Conservation (phyloP, 2,329 filamentous ascomycete species). For the Botrytis squamosa region DNA sequence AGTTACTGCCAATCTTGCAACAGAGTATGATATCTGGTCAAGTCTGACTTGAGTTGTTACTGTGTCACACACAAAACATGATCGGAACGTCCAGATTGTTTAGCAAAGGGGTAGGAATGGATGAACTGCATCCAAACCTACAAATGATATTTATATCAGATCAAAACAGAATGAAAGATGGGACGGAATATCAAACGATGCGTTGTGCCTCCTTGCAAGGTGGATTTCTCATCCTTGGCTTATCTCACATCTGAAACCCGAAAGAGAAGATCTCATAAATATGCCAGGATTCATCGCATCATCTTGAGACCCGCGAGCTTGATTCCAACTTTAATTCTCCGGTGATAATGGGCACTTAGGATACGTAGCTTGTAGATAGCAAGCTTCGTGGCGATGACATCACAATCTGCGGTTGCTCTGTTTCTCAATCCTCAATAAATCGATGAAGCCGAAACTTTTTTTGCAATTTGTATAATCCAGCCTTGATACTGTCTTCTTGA, state of each 20-base stretch:
- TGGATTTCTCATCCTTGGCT: neutral
- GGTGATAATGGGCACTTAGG: neutral
- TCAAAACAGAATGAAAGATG: neutral
- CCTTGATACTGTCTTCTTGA: neutral
- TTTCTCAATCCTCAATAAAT: neutral
- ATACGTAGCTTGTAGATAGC: neutral
- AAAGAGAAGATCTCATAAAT: neutral
- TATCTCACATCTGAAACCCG: conserved; percentile 12
- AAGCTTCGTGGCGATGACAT: neutral
- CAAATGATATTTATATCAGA: neutral
- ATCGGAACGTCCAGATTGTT: neutral
- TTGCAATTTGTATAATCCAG: neutral
- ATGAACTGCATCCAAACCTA: neutral
- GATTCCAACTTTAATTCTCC: neutral
- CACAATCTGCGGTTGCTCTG: neutral
- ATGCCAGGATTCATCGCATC: neutral
- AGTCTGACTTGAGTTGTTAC: neutral
- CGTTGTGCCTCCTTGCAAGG: neutral
- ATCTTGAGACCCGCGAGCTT: conserved; percentile 10
- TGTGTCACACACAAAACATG: neutral
- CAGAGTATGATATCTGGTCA: neutral
- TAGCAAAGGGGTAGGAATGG: neutral
- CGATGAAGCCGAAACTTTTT: neutral
- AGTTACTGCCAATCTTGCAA: neutral
- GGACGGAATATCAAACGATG: neutral